Evolutionary conservation across 2,329 filamentous ascomycete species (phyloP).

Genomic region (Sordariomycetes sp.): DNA sequence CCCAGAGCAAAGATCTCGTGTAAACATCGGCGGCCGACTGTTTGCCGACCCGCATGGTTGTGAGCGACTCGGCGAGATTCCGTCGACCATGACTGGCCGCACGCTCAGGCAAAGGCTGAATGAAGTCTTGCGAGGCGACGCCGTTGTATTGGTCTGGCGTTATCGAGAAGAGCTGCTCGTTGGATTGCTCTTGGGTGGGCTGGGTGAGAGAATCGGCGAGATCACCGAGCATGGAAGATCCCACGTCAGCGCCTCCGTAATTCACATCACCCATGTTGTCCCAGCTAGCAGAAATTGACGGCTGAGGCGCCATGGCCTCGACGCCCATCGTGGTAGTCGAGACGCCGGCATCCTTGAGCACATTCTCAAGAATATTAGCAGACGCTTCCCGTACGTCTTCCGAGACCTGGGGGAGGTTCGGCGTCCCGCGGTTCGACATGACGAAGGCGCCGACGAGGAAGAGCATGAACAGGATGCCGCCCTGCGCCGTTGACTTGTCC

Average conservation of each 20-base stretch:
- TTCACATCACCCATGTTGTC: slow-evolving; percentile 4
- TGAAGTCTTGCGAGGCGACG: slow-evolving; percentile 63
- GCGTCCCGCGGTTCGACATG: slow-evolving; percentile 66
- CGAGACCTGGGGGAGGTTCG: slow-evolving; percentile 63
- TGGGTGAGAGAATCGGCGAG: slow-evolving; percentile 56
- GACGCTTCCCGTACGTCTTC: slow-evolving; percentile 71
- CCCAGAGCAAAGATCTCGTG: slow-evolving; percentile 84
- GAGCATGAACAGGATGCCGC: slow-evolving; percentile 82
- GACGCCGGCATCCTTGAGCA: slow-evolving; percentile 69
- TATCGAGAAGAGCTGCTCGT: slow-evolving; percentile 78
- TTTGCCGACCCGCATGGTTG: slow-evolving; percentile 63
- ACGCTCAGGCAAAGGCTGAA: slow-evolving; percentile 34
- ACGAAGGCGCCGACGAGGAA: slow-evolving; percentile 94
- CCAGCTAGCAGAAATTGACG: slow-evolving; percentile 14
- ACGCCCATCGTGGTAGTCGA: slow-evolving; percentile 4
- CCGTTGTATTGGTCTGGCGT: slow-evolving; percentile 82
- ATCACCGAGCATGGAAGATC: slow-evolving; percentile 49
- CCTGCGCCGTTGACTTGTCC: slow-evolving; percentile 60
- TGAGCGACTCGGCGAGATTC: slow-evolving; percentile 69
- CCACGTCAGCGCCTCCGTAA: slow-evolving; percentile 15
- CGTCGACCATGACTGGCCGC: slow-evolving; percentile 51
- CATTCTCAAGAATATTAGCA: slow-evolving; percentile 63
- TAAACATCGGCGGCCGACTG: slow-evolving; percentile 77
- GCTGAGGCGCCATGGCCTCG: slow-evolving; percentile 5
- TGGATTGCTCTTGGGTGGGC: slow-evolving; percentile 72